Percentiles rank a stretch among this genome's conserved stretches.
Evolutionary conservation across 805 yeast species (phyloP).

Genomic region (Pichia scutulata): DNA sequence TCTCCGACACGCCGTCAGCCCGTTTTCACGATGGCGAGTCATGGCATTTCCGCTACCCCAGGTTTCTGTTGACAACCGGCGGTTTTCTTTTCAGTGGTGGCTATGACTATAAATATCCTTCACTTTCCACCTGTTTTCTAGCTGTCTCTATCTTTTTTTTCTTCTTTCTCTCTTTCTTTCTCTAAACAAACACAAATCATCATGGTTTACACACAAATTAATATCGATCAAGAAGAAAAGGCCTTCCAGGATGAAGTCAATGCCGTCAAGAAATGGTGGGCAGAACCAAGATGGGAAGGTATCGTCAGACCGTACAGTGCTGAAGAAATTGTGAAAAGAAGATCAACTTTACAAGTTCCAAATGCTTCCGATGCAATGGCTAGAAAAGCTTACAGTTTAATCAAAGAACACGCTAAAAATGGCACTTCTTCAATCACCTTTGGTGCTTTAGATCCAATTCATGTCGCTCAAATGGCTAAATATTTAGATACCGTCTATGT

Average conservation of each 20-base stretch:
- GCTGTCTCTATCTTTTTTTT: neutral
- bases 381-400: conserved; percentile 64
- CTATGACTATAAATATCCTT: neutral
- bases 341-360: conserved; percentile 67
- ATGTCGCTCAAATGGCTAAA: conserved; percentile 94
- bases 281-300: conserved; percentile 82
- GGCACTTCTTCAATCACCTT: conserved; percentile 81
- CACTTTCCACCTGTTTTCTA: neutral
- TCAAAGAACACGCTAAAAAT: conserved; percentile 63
- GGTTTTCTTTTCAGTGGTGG: too few species aligned
- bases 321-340: conserved; percentile 81
- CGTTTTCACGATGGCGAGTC: neutral
- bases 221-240: conserved; percentile 54
- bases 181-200: neutral
- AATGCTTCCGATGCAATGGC: conserved; percentile 78
- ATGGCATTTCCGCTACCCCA: neutral
- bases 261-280: conserved; percentile 85
- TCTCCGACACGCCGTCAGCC: neutral
- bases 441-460: conserved; percentile 95
- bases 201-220: conserved; percentile 49
- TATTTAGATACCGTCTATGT: conserved; percentile 89
- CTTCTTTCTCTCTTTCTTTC: neutral
- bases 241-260: conserved; percentile 61
- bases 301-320: conserved; percentile 86
- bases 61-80: neutral